A percentile compares a stretch with the other conserved stretches of the same genome.
Conservation (phyloP, 2,329 filamentous ascomycete species). For the Alternaria burnsii region DNA sequence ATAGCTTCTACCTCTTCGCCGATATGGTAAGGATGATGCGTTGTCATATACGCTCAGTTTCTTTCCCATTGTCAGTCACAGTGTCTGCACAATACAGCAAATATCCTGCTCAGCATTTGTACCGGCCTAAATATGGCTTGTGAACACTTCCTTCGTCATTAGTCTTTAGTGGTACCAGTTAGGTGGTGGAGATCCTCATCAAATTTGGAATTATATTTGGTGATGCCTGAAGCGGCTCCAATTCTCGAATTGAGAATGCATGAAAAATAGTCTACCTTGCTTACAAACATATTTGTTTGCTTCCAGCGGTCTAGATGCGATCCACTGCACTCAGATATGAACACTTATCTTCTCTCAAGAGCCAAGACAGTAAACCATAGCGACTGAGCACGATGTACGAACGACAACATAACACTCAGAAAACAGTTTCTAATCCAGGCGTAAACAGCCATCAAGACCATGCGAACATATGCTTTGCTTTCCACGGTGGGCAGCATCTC, state of each 20-base stretch:
- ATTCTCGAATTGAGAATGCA: no score
- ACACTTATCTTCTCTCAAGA: no score
- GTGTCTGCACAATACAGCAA: neutral
- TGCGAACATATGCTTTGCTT: neutral
- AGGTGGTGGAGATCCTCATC: no score
- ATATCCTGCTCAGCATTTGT: neutral
- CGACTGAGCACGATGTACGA: neutral
- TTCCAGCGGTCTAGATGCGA: neutral
- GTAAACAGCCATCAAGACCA: neutral
- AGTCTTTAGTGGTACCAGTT: no score
- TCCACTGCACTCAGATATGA: neutral
- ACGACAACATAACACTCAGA: neutral
- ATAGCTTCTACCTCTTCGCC: neutral
- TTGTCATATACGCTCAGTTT: neutral
- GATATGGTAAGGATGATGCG: neutral
- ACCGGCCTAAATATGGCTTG: neutral
- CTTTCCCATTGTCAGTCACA: neutral
- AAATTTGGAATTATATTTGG: no score
- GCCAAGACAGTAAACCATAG: neutral
- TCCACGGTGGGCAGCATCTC: neutral
- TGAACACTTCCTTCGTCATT: no score
- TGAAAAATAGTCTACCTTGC: no score
- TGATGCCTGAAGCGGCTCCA: no score
- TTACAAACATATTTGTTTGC: neutral
- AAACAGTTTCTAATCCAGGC: neutral